Evolutionary conservation across 2,329 filamentous ascomycete genomes (phyloP).

Genomic region (Fusarium sp.): DNA sequence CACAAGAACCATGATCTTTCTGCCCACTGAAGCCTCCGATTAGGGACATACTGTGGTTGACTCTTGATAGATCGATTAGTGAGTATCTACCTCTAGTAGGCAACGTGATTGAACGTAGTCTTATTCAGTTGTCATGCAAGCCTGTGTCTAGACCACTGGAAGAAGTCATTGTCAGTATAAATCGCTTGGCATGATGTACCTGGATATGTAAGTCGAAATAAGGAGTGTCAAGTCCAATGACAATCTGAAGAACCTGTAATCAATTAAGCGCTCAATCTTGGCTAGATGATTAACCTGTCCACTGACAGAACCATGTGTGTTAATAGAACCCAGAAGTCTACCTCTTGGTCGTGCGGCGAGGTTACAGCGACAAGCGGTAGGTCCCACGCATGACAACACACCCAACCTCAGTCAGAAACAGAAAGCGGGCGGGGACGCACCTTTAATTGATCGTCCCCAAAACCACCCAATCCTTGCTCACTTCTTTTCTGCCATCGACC

Average conservation of each 20-base stretch:
- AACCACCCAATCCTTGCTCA: constrained; percentile 43
- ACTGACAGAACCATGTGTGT: not conserved
- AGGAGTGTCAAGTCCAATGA: not conserved
- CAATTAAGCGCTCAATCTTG: constrained; percentile 1
- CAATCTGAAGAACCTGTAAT: not conserved
- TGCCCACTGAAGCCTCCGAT: not conserved
- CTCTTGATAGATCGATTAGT: not conserved
- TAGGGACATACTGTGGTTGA: not conserved
- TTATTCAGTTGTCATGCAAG: no score
- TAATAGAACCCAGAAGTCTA: not conserved
- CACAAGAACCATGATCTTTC: not conserved
- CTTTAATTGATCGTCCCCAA: constrained; percentile 39
- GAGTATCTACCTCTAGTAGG: not conserved
- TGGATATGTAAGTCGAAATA: not conserved
- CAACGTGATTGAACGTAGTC: not conserved
- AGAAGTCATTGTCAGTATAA: not conserved
- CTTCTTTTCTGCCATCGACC: constrained; percentile 36
- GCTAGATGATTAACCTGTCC: not conserved
- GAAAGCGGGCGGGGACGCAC: constrained; percentile 19
- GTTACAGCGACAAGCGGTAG: constrained; percentile 1
- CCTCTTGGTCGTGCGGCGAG: constrained; percentile 23
- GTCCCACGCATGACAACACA: constrained; percentile 24
- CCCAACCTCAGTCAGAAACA: constrained; percentile 6
- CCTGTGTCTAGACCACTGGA: not conserved
- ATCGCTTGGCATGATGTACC: not conserved